Percentiles rank a stretch among this genome's conserved stretches.
These are phyloP conservation scores for Ophiostoma pallidulum DNA, from an alignment of 2,329 filamentous ascomycete species.

Conservation along the genomic window DNA sequence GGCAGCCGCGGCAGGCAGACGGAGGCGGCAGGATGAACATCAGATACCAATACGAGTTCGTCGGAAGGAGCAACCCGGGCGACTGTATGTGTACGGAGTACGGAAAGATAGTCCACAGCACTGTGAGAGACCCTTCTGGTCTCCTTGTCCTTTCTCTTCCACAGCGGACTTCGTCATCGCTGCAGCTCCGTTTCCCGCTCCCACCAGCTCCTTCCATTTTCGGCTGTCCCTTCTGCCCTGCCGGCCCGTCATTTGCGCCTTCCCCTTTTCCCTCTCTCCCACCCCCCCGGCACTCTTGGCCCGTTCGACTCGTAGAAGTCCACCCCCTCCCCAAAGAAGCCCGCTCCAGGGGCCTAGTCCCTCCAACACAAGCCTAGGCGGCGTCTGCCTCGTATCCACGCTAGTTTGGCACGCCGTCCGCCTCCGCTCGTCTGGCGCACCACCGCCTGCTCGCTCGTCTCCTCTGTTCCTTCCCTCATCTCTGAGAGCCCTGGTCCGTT, in stretches of 20 bases:
- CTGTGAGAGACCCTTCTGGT: too few relatives aligned
- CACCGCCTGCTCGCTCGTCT: background rate
- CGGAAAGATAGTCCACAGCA: too few relatives aligned
- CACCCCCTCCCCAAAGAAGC: background rate
- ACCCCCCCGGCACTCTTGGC: background rate
- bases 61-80: too few relatives aligned
- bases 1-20: too few relatives aligned
- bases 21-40: too few relatives aligned
- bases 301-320: background rate
- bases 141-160: background rate
- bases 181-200: background rate
- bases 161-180: too few relatives aligned
- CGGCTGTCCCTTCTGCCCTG: too few relatives aligned
- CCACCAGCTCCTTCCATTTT: too few relatives aligned
- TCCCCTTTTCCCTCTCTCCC: background rate
- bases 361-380: background rate
- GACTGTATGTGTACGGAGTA: too few relatives aligned
- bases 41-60: too few relatives aligned
- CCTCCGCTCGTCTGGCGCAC: background rate
- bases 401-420: background rate
- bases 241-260: too few relatives aligned
- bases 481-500: background rate
- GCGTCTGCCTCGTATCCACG: slow-evolving; percentile 7
- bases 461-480: background rate
- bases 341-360: background rate